Percentiles rank a stretch among this genome's conserved stretches.
Conservation (phyloP, 169 alveolate genomes). For the Cryptosporidium ryanae region DNA sequence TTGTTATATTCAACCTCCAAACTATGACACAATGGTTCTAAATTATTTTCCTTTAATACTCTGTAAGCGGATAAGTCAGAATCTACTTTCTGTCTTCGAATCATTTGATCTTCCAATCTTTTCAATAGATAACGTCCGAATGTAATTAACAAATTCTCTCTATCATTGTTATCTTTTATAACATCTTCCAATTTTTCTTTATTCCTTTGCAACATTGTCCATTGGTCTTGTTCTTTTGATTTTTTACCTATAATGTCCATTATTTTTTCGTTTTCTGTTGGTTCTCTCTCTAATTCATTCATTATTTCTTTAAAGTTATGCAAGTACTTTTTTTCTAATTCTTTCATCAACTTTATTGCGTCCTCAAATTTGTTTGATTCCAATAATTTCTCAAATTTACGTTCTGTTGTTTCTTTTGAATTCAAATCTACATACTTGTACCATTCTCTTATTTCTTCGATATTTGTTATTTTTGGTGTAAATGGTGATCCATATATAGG, state of each 20-base stretch:
- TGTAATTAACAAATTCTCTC: slow-evolving; percentile 48
- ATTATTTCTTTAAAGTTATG: slow-evolving; percentile 61
- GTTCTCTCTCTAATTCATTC: slow-evolving; percentile 49
- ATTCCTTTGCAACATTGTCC: slow-evolving; percentile 63
- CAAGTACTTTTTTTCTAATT: slow-evolving; percentile 36
- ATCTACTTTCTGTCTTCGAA: slow-evolving; percentile 64
- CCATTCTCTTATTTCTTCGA: slow-evolving; percentile 58
- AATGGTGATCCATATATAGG: slow-evolving; percentile 71
- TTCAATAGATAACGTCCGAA: slow-evolving; percentile 48
- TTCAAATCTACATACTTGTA: slow-evolving; percentile 39
- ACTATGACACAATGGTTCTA: slow-evolving; percentile 68
- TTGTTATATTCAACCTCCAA: slow-evolving; percentile 72
- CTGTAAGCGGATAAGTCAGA: slow-evolving; percentile 60
- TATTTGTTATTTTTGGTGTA: slow-evolving; percentile 47
- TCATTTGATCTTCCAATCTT: slow-evolving; percentile 57
- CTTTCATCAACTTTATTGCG: slow-evolving; percentile 55
- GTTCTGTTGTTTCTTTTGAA: slow-evolving; percentile 56
- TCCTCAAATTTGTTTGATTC: slow-evolving; percentile 59
- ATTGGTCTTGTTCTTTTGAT: slow-evolving; percentile 47
- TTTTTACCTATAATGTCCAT: slow-evolving; percentile 45
- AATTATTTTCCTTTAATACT: slow-evolving; percentile 57
- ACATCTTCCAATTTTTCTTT: slow-evolving; percentile 45
- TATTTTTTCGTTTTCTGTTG: slow-evolving; percentile 47
- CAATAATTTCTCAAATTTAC: slow-evolving; percentile 60
- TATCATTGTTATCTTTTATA: slow-evolving; percentile 55